A percentile compares a stretch with the other conserved stretches of the same genome.
phyloP scores from a whole-genome alignment of 2,329 filamentous ascomycete species.

The Nigrospora sphaerica region DNA sequence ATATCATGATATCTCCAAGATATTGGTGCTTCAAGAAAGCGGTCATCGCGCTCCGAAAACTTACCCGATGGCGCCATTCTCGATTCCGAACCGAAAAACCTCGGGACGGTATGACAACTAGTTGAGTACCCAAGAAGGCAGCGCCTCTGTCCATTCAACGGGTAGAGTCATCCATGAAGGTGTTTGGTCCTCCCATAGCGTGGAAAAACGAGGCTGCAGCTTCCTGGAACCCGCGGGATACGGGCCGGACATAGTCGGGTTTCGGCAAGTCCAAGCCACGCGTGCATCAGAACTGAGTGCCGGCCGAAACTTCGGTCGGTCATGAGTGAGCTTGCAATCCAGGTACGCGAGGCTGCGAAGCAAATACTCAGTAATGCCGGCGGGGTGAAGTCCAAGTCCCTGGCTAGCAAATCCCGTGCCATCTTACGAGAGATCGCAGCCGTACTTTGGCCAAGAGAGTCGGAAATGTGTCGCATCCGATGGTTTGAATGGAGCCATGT shows the following conservation, averaged over 20 bases:
- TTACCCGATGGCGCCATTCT: not conserved
- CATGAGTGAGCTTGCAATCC: not conserved
- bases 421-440: not conserved
- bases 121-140: not conserved
- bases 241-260: not conserved
- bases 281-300: not conserved
- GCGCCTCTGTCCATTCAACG: not conserved
- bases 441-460: too few species aligned
- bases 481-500: too few species aligned
- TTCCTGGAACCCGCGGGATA: not conserved
- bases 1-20: not conserved
- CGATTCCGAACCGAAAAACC: not conserved
- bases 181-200: too few species aligned
- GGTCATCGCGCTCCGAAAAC: too few species aligned
- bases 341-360: not conserved
- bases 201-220: not conserved
- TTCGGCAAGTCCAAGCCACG: not conserved
- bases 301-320: not conserved
- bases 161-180: not conserved
- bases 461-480: not conserved
- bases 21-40: not conserved
- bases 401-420: not conserved
- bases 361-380: too few species aligned
- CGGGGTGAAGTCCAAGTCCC: not conserved
- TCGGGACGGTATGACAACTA: not conserved